Base-by-base conservation (phyloP, 2,329 filamentous ascomycete species). In the Ophiosphaerella korrae region DNA sequence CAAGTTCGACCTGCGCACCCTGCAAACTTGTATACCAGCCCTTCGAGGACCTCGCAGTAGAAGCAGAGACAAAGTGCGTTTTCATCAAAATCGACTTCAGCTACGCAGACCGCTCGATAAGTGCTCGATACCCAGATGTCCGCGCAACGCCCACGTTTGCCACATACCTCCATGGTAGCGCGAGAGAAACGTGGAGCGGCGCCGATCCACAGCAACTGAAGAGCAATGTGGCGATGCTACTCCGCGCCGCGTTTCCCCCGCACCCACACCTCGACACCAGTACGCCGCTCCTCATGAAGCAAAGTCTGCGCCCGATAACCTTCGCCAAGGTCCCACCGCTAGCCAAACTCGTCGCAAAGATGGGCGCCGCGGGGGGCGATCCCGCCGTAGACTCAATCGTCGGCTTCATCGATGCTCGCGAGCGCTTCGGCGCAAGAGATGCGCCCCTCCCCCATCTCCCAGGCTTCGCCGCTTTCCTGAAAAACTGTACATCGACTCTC, bases 81-180 rank as follows among this genome's bases (percentile, higher is more conserved):
- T 82, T 97, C 41, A 86, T 97, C 75, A 94, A 95, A 68, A 85
- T 95, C 11, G 92, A 97, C 67, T 85, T 90, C 41, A 86, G 85
- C 13, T 77, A 81, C 7, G 45, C 45, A n/a, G 45, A 48, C 12
- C 38, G 39, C 14, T 34, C 83, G 90, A 38, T 85, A 82, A 14
- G 79, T 79, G 33, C 81, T 81, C 50, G 95, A 89, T 66, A 58
- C 32, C 60, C 67, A 68, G 76, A 80, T 1, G 82, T 97, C 44
- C 81, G 84, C 2, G 88, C 88, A 3, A 96, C 92, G 0, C 93
- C 93, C 0, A 96, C 92, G 0, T 96, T 97, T 66, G 84, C 94
- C 66, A 93, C 91, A 0, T 95, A 92, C 67, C 75, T 93, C 7
- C 87, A 82, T 45, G 91, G 92, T 1, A 75, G 87, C 52, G 84